Evolutionary conservation across 768 basidiomycete genomes (phyloP).

Genomic region (Lanmaoa rubissima): DNA sequence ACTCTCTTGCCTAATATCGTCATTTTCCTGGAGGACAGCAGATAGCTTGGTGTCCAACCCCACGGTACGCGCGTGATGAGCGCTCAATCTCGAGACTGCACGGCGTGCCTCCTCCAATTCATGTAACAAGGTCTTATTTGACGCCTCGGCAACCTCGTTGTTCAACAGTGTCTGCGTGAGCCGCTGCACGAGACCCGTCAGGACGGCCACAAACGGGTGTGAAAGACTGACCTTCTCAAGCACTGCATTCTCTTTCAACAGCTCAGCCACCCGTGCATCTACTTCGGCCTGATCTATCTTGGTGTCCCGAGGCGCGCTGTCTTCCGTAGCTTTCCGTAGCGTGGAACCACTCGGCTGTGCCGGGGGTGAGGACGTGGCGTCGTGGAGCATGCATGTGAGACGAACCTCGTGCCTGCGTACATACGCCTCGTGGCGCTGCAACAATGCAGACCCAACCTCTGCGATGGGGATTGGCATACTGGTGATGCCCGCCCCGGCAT

Average conservation of each 20-base stretch:
- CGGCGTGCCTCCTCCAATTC: slow-evolving; percentile 74
- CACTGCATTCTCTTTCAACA: slow-evolving; percentile 56
- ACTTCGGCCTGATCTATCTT: slow-evolving; percentile 23
- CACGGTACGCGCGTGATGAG: slow-evolving; percentile 65
- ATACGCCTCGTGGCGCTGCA: slow-evolving; percentile 85
- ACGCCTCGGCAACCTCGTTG: slow-evolving; percentile 77
- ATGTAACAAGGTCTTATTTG: slow-evolving; percentile 68
- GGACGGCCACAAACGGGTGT: neutral
- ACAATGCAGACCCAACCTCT: slow-evolving; percentile 90
- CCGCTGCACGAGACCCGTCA: slow-evolving; percentile 44
- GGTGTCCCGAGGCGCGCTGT: slow-evolving; percentile 6
- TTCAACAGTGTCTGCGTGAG: slow-evolving; percentile 77
- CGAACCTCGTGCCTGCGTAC: slow-evolving; percentile 68
- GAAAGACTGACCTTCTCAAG: slow-evolving; percentile 43
- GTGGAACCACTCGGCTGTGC: slow-evolving; percentile 18
- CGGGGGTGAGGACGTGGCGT: slow-evolving; percentile 9
- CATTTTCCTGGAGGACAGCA: slow-evolving; percentile 67
- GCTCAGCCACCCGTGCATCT: slow-evolving; percentile 34
- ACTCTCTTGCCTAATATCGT: slow-evolving; percentile 82
- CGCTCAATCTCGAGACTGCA: slow-evolving; percentile 63
- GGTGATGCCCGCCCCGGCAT: neutral
- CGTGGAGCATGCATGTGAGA: slow-evolving; percentile 13
- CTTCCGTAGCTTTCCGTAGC: slow-evolving; percentile 14
- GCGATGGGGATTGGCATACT: slow-evolving; percentile 6
- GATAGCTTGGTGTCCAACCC: slow-evolving; percentile 70